These are phyloP conservation scores for Climacium dendroides DNA, from an alignment of 225 moss, liverwort and hornwort genomes.

Conservation along the genomic window DNA sequence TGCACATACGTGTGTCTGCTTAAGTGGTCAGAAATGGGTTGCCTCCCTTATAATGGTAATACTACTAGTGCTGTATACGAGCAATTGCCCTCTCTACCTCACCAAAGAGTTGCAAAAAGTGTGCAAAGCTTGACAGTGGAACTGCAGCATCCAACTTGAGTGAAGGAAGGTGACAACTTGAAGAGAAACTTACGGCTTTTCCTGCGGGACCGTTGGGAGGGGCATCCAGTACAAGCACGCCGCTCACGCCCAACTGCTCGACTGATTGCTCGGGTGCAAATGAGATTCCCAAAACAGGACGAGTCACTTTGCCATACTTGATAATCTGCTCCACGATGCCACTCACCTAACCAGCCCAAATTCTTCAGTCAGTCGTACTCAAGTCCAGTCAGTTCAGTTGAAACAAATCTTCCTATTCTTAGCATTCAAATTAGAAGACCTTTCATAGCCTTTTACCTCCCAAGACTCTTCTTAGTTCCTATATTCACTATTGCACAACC, in stretches of 20 bases:
- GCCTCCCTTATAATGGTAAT: no score
- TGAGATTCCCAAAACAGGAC: constrained; percentile 89
- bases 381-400: neutral
- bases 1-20: no score
- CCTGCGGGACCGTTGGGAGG: constrained; percentile 88
- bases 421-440: neutral
- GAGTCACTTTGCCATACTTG: constrained; percentile 91
- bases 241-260: constrained; percentile 89
- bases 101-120: neutral
- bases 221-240: constrained; percentile 91
- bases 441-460: neutral
- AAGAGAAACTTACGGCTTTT: constrained; percentile 68
- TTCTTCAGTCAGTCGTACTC: neutral
- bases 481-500: neutral
- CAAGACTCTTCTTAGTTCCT: neutral
- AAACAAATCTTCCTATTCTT: neutral
- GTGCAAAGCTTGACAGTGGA: neutral
- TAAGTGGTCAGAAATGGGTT: no score
- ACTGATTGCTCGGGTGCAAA: constrained; percentile 96
- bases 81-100: neutral
- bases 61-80: neutral
- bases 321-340: constrained; percentile 96
- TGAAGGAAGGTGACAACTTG: neutral
- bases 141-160: neutral
- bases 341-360: constrained; percentile 48